Conservation (phyloP, 805 yeast species). For the Clavispora phyllophila region DNA sequence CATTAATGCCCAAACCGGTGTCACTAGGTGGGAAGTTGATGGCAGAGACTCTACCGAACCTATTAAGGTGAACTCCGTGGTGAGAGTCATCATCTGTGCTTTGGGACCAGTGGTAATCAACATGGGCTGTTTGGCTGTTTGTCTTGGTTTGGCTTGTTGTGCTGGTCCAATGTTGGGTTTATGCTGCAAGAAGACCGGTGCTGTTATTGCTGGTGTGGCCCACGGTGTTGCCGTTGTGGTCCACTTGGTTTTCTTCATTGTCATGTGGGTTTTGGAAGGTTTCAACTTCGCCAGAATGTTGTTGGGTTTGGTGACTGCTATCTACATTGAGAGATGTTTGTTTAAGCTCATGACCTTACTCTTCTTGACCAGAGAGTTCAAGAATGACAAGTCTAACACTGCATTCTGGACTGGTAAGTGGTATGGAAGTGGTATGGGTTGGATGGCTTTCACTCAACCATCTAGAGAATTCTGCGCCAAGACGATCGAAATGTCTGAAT, state of each 20-base stretch:
- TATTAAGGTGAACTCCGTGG: constrained; percentile 57
- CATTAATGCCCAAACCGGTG: constrained; percentile 86
- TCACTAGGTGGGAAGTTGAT: constrained; percentile 36
- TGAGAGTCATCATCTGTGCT: constrained; percentile 74
- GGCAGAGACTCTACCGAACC: constrained; percentile 27
- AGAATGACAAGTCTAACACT: constrained; percentile 90
- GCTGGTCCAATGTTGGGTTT: constrained; percentile 92
- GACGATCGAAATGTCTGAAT: constrained; percentile 88
- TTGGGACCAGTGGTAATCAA: constrained; percentile 89
- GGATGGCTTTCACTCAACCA: constrained; percentile 94
- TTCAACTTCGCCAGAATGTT: constrained; percentile 84
- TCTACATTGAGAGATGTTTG: constrained; percentile 81
- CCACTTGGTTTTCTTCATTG: constrained; percentile 83
- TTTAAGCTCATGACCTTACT: constrained; percentile 78
- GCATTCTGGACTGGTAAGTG: constrained; percentile 99
- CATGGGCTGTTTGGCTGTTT: constrained; percentile 74
- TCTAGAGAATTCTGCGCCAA: constrained; percentile 92
- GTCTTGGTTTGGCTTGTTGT: constrained; percentile 87
- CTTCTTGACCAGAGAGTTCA: constrained; percentile 89
- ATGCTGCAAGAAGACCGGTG: constrained; percentile 96
- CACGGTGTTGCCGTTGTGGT: constrained; percentile 91
- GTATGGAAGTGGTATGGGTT: constrained; percentile 92
- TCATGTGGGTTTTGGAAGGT: constrained; percentile 96
- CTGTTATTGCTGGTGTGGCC: constrained; percentile 91
- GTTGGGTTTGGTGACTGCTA: constrained; percentile 77